phyloP scores from a whole-genome alignment of 345 rosid genomes.

The Brassica nigra region DNA sequence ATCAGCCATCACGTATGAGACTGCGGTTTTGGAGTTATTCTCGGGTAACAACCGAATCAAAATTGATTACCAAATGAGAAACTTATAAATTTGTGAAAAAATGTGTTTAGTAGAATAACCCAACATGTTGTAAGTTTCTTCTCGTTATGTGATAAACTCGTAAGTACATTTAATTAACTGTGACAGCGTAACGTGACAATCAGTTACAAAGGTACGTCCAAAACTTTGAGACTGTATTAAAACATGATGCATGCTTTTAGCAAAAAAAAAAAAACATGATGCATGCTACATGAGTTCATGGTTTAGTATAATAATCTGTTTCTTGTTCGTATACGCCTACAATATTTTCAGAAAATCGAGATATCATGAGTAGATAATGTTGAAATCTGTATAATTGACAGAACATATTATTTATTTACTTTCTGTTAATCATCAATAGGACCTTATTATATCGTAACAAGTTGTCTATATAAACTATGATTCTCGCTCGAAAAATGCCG shows the following conservation, averaged over 20 bases:
- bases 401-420: not conserved
- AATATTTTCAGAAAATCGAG: not conserved
- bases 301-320: not conserved
- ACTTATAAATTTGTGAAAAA: not conserved
- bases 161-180: not conserved
- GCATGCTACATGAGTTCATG: not conserved
- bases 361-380: slow-evolving; percentile 10
- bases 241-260: not conserved
- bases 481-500: not conserved
- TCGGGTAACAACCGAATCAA: not conserved
- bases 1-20: not conserved
- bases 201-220: not conserved
- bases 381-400: not conserved
- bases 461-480: not conserved
- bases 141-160: not conserved
- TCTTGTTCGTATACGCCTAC: slow-evolving; percentile 23
- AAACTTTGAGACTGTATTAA: not conserved
- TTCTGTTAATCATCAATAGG: too few relatives aligned
- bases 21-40: not conserved
- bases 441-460: not conserved
- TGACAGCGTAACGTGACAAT: not conserved
- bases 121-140: not conserved
- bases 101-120: not conserved
- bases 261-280: too few relatives aligned
- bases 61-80: too few relatives aligned